Evolutionary conservation across 2,329 filamentous ascomycete genomes (phyloP), one percentile per base, ranked within the genome.

Genomic region (Atkinsonella texensis): DNA sequence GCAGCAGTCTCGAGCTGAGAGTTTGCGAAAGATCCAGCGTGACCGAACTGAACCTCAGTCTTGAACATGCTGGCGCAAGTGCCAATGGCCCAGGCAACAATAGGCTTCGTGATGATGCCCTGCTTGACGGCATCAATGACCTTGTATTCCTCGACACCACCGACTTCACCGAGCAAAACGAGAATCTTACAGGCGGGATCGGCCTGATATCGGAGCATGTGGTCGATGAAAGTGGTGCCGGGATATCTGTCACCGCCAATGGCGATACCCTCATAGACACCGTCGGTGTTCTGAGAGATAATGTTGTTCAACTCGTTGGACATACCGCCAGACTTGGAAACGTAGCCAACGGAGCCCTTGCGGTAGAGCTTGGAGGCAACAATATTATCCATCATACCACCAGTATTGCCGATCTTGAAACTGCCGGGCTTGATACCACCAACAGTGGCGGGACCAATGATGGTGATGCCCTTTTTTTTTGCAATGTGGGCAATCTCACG

Each of bases 331-430:
- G 93, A 98, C 81, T 98, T 98, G 80, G 91, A 97, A 73, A 98
- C 93, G 74, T 98, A 98, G 64, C 89, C 93, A 60, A 98, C 90
- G 62, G 93, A 97, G 64, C 93, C 93, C 76, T 93, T 93, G 74
- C 93, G 91, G 84, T 98, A 98, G 56, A 98, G 88, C 84, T 98
- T 98, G 70, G 93, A 97, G 62, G 93, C 89, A 58, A 98, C 93
- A 65, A 98, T 98, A 83, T 98, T 98, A 82, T 98, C 93, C 93
- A 98, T 98, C 93, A 98, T 98, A 74, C 93, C 93, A 81, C 93
- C 93, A 65, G 93, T 98, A 82, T 98, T 98, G 71, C 93, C 93
- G 60, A 98, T 98, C 83, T 97, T 98, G 87, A 91, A 98, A 70
- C 87, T 88, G 71, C 93, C 93, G 57, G 93, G 93, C 83, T 97